phyloP scores from a whole-genome alignment of 1,284 basidiomycete genomes.

The Sporisorium iseilematis-ciliati region DNA sequence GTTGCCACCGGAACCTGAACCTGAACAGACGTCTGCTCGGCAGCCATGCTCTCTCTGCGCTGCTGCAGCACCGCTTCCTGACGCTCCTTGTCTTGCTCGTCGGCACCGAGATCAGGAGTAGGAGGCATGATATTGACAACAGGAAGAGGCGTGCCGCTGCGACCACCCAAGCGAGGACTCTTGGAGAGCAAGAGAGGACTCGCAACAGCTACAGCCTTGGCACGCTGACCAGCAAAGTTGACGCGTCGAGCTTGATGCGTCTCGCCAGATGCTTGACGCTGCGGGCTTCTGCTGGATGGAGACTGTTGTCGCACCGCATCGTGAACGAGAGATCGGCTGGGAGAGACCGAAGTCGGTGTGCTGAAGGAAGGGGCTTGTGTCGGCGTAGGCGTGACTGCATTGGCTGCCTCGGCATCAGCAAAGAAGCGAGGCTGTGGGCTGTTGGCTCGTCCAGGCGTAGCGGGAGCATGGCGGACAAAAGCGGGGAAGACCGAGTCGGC shows the following conservation, averaged over 20 bases:
- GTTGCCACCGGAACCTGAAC: neutral
- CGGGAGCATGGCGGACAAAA: constrained; percentile 48
- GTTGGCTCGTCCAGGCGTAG: constrained; percentile 16
- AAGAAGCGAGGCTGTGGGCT: constrained; percentile 40
- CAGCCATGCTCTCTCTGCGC: constrained; percentile 14
- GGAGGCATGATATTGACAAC: constrained; percentile 66
- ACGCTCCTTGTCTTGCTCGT: constrained; percentile 25
- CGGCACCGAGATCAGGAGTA: constrained; percentile 53
- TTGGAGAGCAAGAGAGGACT: constrained; percentile 49
- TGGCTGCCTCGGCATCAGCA: constrained; percentile 19
- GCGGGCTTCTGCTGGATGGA: constrained; percentile 22
- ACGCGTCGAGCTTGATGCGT: constrained; percentile 53
- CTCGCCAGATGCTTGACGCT: constrained; percentile 30
- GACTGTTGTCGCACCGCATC: constrained; percentile 1
- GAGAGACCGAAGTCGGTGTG: constrained; percentile 15
- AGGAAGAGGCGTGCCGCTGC: constrained; percentile 33
- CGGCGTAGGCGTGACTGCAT: constrained; percentile 22
- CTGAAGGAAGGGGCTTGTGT: constrained; percentile 19
- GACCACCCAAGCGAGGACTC: constrained; percentile 38
- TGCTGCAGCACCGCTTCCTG: constrained; percentile 19
- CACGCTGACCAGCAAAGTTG: constrained; percentile 49
- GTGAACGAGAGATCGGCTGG: constrained; percentile 1
- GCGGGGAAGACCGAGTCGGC: constrained; percentile 49
- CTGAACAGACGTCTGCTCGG: constrained; percentile 1
- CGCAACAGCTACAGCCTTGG: constrained; percentile 45